Percentiles rank a stretch among this genome's conserved stretches.
phyloP scores from a whole-genome alignment of 2,329 filamentous ascomycete species.

The Curvularia verruculosa region DNA sequence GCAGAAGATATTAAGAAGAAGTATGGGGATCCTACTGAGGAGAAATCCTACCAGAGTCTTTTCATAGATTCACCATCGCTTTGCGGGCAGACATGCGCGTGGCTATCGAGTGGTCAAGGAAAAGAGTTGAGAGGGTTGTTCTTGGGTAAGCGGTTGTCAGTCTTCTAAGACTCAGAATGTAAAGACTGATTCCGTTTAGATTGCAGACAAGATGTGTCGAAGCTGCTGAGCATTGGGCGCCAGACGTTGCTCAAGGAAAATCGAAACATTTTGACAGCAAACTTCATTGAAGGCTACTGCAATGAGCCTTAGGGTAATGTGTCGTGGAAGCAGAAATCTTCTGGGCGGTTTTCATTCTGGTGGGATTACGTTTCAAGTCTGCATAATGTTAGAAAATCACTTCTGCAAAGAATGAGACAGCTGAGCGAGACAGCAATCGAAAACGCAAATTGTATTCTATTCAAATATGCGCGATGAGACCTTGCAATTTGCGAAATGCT shows the following conservation, averaged over 20 bases:
- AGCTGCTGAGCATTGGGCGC: constrained; percentile 31
- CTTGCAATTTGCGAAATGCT: too few species aligned
- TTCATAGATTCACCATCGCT: constrained; percentile 38
- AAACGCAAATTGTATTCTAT: too few species aligned
- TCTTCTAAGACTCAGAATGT: fast-evolving
- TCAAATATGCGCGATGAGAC: too few species aligned
- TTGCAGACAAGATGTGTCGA: constrained; percentile 38
- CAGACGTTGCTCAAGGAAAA: constrained; percentile 37
- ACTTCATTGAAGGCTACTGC: constrained; percentile 40
- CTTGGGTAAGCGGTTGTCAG: constrained; percentile 23
- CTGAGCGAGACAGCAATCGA: too few species aligned
- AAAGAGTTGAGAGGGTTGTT: constrained; percentile 37
- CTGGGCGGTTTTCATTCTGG: too few species aligned
- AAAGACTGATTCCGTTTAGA: constrained; percentile 15
- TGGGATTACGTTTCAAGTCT: too few species aligned
- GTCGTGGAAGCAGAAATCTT: too few species aligned
- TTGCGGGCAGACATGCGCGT: constrained; percentile 42
- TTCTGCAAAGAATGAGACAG: too few species aligned
- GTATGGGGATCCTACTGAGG: constrained; percentile 36
- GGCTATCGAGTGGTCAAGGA: constrained; percentile 35
- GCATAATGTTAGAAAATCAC: too few species aligned
- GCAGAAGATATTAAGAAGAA: constrained; percentile 34
- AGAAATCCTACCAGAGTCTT: constrained; percentile 31
- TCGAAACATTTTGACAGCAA: constrained; percentile 35
- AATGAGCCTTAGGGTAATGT: constrained; percentile 42